phyloP scores from a whole-genome alignment of 2,329 filamentous ascomycete species.

The Penicillium occitanis region DNA sequence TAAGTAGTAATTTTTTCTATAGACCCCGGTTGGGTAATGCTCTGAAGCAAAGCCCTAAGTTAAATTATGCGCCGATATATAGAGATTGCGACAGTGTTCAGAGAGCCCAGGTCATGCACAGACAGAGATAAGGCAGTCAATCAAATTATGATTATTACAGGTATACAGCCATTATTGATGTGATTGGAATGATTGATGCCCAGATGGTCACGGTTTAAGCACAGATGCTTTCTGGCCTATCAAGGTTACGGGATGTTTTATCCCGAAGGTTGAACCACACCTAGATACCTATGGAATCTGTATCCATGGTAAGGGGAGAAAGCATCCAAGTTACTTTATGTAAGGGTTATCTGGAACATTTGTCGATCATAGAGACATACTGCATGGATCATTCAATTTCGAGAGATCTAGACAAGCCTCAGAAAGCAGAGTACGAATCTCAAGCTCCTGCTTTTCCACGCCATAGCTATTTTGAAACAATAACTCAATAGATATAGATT shows the following conservation, averaged over 20 bases:
- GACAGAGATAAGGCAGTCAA: not conserved
- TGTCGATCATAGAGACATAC: not conserved
- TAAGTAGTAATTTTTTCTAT: not conserved
- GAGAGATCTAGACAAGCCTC: not conserved
- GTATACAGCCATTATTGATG: too few species aligned
- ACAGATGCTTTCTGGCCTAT: too few species aligned
- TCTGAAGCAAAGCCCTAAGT: not conserved
- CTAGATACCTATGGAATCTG: not conserved
- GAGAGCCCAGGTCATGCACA: not conserved
- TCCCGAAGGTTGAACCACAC: not conserved
- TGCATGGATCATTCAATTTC: not conserved
- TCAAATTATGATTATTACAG: too few species aligned
- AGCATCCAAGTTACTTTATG: not conserved
- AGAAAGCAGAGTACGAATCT: not conserved
- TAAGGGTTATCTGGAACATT: not conserved
- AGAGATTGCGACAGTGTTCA: not conserved
- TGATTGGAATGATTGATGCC: too few species aligned
- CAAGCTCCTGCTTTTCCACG: not conserved
- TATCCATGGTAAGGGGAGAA: not conserved
- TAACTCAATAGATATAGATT: not conserved
- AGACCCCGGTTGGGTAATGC: not conserved
- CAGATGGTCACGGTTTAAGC: too few species aligned
- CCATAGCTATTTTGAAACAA: not conserved
- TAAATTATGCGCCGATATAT: too few species aligned
- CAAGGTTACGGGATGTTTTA: too few species aligned